These are phyloP conservation scores for Xeromyces bisporus DNA, from an alignment of 495 filamentous ascomycete species.

Conservation along the genomic window DNA sequence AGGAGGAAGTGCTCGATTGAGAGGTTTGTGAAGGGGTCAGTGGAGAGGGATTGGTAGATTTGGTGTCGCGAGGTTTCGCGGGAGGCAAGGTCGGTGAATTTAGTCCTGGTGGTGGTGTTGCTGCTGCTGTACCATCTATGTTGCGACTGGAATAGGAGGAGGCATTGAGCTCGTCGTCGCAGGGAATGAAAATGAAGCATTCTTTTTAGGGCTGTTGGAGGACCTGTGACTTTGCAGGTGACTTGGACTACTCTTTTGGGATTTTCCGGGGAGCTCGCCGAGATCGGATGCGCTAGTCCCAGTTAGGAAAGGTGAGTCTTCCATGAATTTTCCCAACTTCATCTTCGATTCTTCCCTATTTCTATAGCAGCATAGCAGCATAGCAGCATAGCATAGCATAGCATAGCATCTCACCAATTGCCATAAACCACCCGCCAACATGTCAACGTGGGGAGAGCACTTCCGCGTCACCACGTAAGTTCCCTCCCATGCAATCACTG, in stretches of 20 bases:
- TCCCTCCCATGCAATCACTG: constrained; percentile 1
- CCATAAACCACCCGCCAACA: constrained; percentile 15
- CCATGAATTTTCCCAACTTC: constrained; percentile 12
- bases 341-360: no score
- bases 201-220: no score
- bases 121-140: constrained; percentile 5
- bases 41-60: constrained; percentile 60
- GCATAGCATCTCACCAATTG: background rate
- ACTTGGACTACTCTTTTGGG: background rate
- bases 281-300: constrained; percentile 18
- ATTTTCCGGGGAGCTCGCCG: constrained; percentile 5
- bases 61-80: constrained; percentile 36
- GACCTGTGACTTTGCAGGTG: no score
- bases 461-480: constrained; percentile 76
- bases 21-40: constrained; percentile 78
- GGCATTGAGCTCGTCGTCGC: constrained; percentile 1
- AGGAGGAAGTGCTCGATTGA: constrained; percentile 90
- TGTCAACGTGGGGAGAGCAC: constrained; percentile 84
- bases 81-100: constrained; percentile 27
- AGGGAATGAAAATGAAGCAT: constrained; percentile 4
- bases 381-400: no score
- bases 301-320: constrained; percentile 9
- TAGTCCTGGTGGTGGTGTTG: constrained; percentile 1
- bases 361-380: no score
- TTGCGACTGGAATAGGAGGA: background rate